A percentile compares a stretch with the other conserved stretches of the same genome.
phyloP scores from a whole-genome alignment of 2,329 filamentous ascomycete genomes.

The Microdochium trichocladiopsis region DNA sequence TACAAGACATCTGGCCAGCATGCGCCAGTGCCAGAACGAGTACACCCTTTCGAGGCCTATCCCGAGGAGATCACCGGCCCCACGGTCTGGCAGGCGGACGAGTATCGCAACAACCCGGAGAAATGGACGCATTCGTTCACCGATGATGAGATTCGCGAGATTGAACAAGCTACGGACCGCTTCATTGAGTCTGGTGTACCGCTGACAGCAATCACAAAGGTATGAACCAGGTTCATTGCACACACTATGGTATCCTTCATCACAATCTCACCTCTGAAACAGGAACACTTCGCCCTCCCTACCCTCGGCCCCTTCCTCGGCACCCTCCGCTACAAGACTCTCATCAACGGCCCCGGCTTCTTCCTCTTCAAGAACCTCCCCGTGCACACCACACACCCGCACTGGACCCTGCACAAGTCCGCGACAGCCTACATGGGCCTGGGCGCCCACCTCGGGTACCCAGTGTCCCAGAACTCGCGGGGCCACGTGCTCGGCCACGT shows the following conservation, averaged over 20 bases:
- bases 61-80: conserved; percentile 63
- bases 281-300: not conserved
- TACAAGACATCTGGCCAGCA: conserved; percentile 61
- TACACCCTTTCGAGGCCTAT: conserved; percentile 64
- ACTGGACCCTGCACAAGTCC: conserved; percentile 71
- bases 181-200: conserved; percentile 61
- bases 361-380: conserved; percentile 85
- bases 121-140: conserved; percentile 69
- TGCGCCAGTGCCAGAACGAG: conserved; percentile 54
- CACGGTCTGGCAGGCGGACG: conserved; percentile 65
- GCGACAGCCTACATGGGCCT: conserved; percentile 86
- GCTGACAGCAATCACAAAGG: conserved; percentile 58
- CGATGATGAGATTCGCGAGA: conserved; percentile 57
- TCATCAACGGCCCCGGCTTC: conserved; percentile 80
- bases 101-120: conserved; percentile 56
- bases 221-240: too few relatives aligned
- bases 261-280: too few relatives aligned
- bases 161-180: conserved; percentile 58
- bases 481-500: conserved; percentile 86
- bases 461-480: conserved; percentile 76
- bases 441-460: conserved; percentile 79
- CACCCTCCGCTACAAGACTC: not conserved
- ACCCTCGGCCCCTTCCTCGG: not conserved
- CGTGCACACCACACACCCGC: conserved; percentile 37
- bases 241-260: not conserved